Percentiles rank a stretch among this genome's conserved stretches.
Conservation (phyloP, 2,329 filamentous ascomycete genomes). For the Epichloe festucae region DNA sequence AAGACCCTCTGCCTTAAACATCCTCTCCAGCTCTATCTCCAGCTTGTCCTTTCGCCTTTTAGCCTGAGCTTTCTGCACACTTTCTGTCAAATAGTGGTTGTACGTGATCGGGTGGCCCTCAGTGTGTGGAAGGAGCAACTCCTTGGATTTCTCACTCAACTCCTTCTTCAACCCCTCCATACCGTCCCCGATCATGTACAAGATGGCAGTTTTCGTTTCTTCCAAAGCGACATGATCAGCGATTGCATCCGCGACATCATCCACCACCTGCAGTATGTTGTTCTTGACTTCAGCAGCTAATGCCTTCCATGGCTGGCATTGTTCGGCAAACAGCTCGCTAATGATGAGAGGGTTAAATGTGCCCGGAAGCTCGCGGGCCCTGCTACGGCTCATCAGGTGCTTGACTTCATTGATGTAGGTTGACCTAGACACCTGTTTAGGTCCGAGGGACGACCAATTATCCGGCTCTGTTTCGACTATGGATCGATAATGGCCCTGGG, state of each 20-base stretch:
- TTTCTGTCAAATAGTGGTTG: constrained; percentile 32
- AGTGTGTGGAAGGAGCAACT: constrained; percentile 1
- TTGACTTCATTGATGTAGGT: constrained; percentile 12
- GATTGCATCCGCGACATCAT: constrained; percentile 3
- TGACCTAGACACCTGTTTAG: neutral
- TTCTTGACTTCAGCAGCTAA: constrained; percentile 21
- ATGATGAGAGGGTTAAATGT: constrained; percentile 48
- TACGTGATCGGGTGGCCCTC: constrained; percentile 39
- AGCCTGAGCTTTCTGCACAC: constrained; percentile 18
- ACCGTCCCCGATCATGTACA: constrained; percentile 9
- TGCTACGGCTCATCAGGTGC: constrained; percentile 10
- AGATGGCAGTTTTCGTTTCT: constrained; percentile 7
- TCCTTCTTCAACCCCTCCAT: constrained; percentile 10
- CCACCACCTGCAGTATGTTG: constrained; percentile 5
- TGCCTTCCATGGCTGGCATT: constrained; percentile 39
- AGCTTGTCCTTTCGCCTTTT: constrained; percentile 5
- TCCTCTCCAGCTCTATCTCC: neutral
- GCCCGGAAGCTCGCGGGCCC: constrained; percentile 42
- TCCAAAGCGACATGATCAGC: constrained; percentile 8
- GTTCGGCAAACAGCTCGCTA: constrained; percentile 44
- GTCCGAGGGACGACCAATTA: no score
- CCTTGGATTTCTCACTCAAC: constrained; percentile 15
- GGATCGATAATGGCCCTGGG: constrained; percentile 16
- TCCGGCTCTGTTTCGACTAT: constrained; percentile 14
- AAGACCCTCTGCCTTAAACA: no score